Conservation (phyloP, 805 yeast species). For the Wickerhamiella lipophila region DNA sequence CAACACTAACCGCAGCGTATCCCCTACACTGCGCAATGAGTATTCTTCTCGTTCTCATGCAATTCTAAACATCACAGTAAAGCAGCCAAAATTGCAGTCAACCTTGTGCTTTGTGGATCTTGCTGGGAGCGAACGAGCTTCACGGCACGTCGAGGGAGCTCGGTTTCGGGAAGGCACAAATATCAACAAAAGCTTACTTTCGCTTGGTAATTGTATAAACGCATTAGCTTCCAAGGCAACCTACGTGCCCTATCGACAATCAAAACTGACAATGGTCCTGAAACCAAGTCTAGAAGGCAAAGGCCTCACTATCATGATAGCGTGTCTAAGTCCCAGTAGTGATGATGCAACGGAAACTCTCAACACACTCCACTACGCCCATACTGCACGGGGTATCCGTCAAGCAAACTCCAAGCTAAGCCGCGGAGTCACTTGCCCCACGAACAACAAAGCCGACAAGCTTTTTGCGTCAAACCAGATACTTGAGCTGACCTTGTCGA, state of each 20-base stretch:
- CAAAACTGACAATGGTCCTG: conserved; percentile 72
- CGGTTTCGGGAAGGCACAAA: conserved; percentile 85
- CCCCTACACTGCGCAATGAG: conserved; percentile 83
- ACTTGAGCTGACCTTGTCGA: background rate
- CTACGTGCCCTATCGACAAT: conserved; percentile 72
- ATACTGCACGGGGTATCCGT: conserved; percentile 78
- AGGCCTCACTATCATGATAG: conserved; percentile 91
- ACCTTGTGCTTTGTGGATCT: conserved; percentile 61
- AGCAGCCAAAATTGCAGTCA: conserved; percentile 33
- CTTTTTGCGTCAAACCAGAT: background rate
- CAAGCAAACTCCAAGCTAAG: background rate
- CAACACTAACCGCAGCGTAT: conserved; percentile 43
- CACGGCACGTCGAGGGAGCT: conserved; percentile 71
- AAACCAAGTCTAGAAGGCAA: conserved; percentile 88
- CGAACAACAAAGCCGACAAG: background rate
- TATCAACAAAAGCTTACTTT: conserved; percentile 75
- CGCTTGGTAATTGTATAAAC: conserved; percentile 65
- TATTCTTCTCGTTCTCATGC: conserved; percentile 91
- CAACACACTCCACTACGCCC: conserved; percentile 81
- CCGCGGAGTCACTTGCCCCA: background rate
- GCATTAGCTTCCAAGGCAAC: conserved; percentile 7
- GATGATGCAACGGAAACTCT: conserved; percentile 85
- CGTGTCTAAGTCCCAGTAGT: conserved; percentile 78
- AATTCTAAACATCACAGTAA: conserved; percentile 65
- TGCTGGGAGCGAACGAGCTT: conserved; percentile 92